Evolutionary conservation across 2,329 filamentous ascomycete genomes (phyloP), one percentile per base, ranked within the genome.

Genomic region (Zasmidium angulare): DNA sequence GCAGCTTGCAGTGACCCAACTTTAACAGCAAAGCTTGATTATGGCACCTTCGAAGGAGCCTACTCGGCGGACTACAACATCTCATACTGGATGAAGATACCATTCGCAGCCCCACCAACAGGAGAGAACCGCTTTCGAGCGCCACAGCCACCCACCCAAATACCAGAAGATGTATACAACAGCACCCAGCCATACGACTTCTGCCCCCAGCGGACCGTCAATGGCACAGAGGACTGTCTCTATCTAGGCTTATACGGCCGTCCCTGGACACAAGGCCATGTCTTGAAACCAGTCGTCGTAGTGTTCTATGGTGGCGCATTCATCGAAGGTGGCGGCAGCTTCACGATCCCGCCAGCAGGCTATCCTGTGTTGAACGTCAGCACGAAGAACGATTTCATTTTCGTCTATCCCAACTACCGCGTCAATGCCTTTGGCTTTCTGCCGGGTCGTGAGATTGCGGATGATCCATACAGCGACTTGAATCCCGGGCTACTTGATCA

Each of bases 241-340:
- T 65, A 63, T 49, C 48, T 88, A 1, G 83, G 83, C 11, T 73
- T 88, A 0, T 87, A 85, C 71, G 80, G 82, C 3, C 79, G 84
- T 0, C 85, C 84, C 2, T 87, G 84, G 84, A 73, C 69, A 0
- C 21, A 56, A 0, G 68, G 69, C 1, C 68, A 76, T n/a, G 71
- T 79, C 1, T 76, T 80, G 2, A 76, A 82, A 2, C 85, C 85
- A 0, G 84, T 88, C 0, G 77, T 88, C 0, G 79, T 87, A 2
- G 79, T 80, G 2, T 86, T 85, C 68, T 86, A 84, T 67, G 85
- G 85, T 54, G 85, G 85, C 12, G 86, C 78, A 1, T 88, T 84
- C 72, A 83, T 87, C 53, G 75, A 83, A 68, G 86, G 85, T 7
- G 78, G 77, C 26, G 85, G 82, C 0, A 79, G 75, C 40, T 84